phyloP scores from a whole-genome alignment of 257 asterid species.

The Solanum infundibuliforme region DNA sequence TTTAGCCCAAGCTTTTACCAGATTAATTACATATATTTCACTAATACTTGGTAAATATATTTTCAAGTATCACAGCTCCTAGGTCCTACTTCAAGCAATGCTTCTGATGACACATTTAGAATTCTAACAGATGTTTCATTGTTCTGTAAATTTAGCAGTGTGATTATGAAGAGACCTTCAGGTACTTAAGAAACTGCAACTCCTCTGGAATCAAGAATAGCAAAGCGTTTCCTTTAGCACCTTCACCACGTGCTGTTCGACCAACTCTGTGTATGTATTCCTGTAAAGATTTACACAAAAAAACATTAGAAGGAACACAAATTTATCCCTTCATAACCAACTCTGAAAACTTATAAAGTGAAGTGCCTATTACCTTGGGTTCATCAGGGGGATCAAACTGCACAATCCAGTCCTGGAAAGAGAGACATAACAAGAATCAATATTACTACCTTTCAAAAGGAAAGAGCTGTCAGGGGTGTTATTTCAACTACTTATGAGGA shows the following conservation, averaged over 20 bases:
- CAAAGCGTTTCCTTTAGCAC: conserved; percentile 87
- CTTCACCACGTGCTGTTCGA: conserved; percentile 97
- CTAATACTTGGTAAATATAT: neutral
- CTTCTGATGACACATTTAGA: neutral
- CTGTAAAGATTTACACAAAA: conserved; percentile 29
- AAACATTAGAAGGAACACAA: neutral
- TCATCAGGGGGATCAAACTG: conserved; percentile 97
- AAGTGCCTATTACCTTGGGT: conserved; percentile 55
- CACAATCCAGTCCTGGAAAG: conserved; percentile 90
- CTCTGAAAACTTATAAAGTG: neutral
- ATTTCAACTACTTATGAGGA: neutral
- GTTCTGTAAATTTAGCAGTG: neutral
- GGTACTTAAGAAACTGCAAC: conserved; percentile 64
- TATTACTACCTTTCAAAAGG: neutral
- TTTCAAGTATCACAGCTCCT: neutral
- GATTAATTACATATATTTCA: neutral
- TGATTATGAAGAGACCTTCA: conserved; percentile 37
- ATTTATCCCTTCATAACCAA: neutral
- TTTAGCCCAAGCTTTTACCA: neutral
- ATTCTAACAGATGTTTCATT: neutral
- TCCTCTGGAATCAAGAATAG: conserved; percentile 95
- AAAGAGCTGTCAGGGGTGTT: neutral
- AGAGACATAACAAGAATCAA: neutral
- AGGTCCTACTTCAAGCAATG: neutral
- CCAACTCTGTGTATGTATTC: conserved; percentile 96